Evolutionary conservation across 2,329 filamentous ascomycete genomes (phyloP).

Genomic region (Fusarium veterinarium): DNA sequence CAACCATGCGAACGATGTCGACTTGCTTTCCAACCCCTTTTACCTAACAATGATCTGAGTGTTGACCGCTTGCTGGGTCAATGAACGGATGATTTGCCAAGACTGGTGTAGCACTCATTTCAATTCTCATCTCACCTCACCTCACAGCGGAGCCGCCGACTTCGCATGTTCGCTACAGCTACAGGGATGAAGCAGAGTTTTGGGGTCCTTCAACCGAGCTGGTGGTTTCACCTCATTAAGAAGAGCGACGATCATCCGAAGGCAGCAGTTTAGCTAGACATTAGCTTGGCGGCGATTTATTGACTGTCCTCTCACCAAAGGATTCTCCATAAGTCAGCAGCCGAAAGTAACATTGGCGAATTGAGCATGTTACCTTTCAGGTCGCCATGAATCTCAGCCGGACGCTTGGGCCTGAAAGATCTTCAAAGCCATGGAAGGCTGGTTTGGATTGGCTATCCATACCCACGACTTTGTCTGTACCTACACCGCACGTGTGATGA

Average conservation of each 20-base stretch:
- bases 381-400: slow-evolving; percentile 24
- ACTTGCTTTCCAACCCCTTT: slow-evolving; percentile 19
- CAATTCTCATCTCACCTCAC: slow-evolving; percentile 24
- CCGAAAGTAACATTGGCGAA: slow-evolving; percentile 28
- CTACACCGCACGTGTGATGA: slow-evolving; percentile 29
- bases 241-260: slow-evolving; percentile 28
- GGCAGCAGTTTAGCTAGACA: slow-evolving; percentile 18
- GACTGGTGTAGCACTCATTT: slow-evolving; percentile 24
- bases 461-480: slow-evolving; percentile 2
- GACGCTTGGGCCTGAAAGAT: slow-evolving; percentile 25
- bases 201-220: slow-evolving; percentile 28
- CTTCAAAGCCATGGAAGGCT: slow-evolving; percentile 13
- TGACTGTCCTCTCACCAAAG: slow-evolving; percentile 20
- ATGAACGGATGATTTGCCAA: slow-evolving; percentile 28
- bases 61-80: slow-evolving; percentile 5
- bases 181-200: slow-evolving; percentile 19
- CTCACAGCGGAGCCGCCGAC: slow-evolving; percentile 21
- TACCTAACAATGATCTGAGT: not conserved
- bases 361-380: slow-evolving; percentile 27
- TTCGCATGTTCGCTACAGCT: slow-evolving; percentile 15
- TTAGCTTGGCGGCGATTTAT: slow-evolving; percentile 8
- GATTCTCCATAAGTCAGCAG: slow-evolving; percentile 27
- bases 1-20: slow-evolving; percentile 3
- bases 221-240: slow-evolving; percentile 33
- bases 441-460: not conserved